Evolutionary conservation across 805 yeast species (phyloP).

Genomic region (Candida qinlingensis): DNA sequence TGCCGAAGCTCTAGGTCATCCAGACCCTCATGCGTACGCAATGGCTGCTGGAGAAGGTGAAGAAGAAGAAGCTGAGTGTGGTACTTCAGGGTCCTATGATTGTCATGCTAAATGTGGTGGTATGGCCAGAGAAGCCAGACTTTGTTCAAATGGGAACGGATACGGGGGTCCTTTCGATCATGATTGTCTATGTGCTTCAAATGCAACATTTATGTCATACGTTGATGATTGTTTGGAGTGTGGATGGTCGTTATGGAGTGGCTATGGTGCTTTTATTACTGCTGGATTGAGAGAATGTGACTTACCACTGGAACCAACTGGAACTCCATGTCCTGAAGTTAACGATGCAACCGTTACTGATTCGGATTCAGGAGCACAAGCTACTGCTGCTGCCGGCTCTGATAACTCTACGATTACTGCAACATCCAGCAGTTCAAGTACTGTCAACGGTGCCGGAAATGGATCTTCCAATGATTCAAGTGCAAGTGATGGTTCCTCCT

Average conservation of each 20-base stretch:
- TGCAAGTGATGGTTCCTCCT: too few relatives aligned
- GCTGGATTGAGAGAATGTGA: conserved; percentile 24
- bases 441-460: not conserved
- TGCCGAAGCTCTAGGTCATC: too few relatives aligned
- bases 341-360: not conserved
- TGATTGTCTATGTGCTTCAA: conserved; percentile 19
- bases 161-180: conserved; percentile 15
- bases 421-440: not conserved
- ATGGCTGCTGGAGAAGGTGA: not conserved
- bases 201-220: conserved; percentile 12
- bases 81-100: not conserved
- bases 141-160: conserved; percentile 16
- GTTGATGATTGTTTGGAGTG: conserved; percentile 28
- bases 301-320: conserved; percentile 27
- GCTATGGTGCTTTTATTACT: conserved; percentile 24
- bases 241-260: conserved; percentile 33
- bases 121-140: conserved; percentile 26
- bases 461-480: too few relatives aligned
- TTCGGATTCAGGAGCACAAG: too few relatives aligned
- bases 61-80: not conserved
- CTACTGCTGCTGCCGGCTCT: not conserved
- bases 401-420: not conserved
- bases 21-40: not conserved
- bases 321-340: conserved; percentile 15
- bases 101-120: conserved; percentile 29